These are phyloP conservation scores for Carex littledalei DNA, from an alignment of 176 grass and related monocot species.

Conservation along the genomic window DNA sequence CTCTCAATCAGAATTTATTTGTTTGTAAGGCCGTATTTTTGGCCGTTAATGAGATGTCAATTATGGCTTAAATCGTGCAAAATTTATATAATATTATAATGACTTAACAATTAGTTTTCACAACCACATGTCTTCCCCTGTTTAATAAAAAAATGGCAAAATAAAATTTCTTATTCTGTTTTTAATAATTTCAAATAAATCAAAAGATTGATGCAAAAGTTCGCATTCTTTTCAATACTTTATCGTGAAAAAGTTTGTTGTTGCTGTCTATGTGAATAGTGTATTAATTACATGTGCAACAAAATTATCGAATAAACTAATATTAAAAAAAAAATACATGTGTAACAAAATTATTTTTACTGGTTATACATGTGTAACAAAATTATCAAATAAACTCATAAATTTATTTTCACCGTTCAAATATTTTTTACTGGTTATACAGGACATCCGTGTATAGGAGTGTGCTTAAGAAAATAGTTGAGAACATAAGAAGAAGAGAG, in stretches of 20 bases:
- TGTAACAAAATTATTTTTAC: too few relatives aligned
- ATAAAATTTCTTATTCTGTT: background rate
- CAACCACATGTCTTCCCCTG: background rate
- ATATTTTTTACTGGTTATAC: too few relatives aligned
- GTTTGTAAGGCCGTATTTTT: background rate
- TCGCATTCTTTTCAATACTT: background rate
- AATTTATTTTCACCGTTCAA: too few relatives aligned
- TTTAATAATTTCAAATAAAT: background rate
- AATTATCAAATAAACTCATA: too few relatives aligned
- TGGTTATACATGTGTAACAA: too few relatives aligned
- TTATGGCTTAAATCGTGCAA: background rate
- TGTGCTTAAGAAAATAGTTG: too few relatives aligned
- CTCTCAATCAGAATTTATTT: background rate
- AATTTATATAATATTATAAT: background rate
- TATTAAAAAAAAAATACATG: too few relatives aligned
- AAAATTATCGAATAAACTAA: background rate
- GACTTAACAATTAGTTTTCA: background rate
- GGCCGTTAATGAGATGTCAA: background rate
- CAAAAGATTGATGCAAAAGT: background rate
- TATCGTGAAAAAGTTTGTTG: background rate
- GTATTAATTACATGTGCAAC: background rate
- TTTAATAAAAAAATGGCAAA: background rate
- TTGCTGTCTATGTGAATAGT: background rate
- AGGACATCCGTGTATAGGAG: too few relatives aligned
- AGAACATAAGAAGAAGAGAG: too few relatives aligned